Evolutionary conservation across 352 stramenopile species (phyloP).

Genomic region (Globisporangium nagaii): DNA sequence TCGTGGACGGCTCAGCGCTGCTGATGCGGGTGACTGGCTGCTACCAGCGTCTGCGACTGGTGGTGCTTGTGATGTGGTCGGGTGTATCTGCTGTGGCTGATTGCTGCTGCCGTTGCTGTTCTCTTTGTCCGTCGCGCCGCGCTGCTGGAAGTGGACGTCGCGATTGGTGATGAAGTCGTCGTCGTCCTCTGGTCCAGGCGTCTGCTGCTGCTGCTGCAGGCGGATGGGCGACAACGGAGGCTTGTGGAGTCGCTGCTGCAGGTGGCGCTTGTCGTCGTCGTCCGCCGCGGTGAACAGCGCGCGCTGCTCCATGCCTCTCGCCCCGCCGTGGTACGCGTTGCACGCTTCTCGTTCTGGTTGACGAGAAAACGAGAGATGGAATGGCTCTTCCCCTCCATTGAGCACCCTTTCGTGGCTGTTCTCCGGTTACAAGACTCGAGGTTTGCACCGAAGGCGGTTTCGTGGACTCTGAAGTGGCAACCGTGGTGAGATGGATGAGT

Average conservation of each 20-base stretch:
- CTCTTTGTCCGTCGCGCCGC: background rate
- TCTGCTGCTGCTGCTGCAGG: background rate
- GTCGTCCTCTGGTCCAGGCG: constrained; percentile 2
- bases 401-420: too few relatives aligned
- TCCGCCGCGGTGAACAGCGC: background rate
- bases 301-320: background rate
- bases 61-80: background rate
- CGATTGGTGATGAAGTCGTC: background rate
- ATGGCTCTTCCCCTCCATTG: too few relatives aligned
- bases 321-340: too few relatives aligned
- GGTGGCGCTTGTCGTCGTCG: background rate
- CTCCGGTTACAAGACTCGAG: too few relatives aligned
- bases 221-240: background rate
- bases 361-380: too few relatives aligned
- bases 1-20: background rate
- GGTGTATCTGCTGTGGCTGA: background rate
- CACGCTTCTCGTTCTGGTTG: too few relatives aligned
- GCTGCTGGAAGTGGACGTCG: too few relatives aligned
- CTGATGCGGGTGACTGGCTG: background rate
- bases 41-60: too few relatives aligned
- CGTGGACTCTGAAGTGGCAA: too few relatives aligned
- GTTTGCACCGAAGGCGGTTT: too few relatives aligned
- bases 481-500: too few relatives aligned
- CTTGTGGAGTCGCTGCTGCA: constrained; percentile 1
- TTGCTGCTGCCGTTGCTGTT: background rate